phyloP scores from a whole-genome alignment of 202 grass and related monocot genomes.

The Hordeum pubiflorum region DNA sequence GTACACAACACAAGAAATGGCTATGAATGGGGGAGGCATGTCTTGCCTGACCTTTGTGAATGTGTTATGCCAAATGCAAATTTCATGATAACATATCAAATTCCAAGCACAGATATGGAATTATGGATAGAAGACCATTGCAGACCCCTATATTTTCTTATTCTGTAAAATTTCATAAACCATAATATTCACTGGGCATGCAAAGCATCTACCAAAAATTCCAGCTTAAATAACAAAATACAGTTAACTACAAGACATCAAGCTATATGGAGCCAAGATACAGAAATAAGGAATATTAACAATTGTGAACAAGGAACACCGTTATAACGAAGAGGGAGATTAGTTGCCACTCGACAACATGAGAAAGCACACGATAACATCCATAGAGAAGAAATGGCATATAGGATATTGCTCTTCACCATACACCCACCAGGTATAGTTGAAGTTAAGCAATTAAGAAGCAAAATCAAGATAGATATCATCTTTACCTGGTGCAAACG shows the following conservation, averaged over 20 bases:
- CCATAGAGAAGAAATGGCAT: neutral
- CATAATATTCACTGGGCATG: neutral
- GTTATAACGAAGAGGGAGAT: neutral
- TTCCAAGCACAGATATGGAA: neutral
- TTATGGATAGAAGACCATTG: neutral
- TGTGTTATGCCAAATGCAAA: neutral
- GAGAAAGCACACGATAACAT: neutral
- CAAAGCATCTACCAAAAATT: neutral
- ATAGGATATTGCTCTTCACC: neutral
- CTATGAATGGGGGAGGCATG: neutral
- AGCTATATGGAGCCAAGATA: neutral
- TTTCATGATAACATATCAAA: constrained; percentile 7
- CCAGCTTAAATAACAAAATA: neutral
- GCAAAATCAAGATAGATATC: constrained; percentile 2
- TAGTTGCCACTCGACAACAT: constrained; percentile 6
- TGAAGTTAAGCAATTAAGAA: neutral
- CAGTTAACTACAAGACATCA: neutral
- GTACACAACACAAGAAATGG: neutral
- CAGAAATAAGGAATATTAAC: neutral
- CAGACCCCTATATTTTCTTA: neutral
- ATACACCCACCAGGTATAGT: neutral
- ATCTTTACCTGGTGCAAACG: constrained; percentile 68
- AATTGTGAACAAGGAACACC: neutral
- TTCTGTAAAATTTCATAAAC: neutral
- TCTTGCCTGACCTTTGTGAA: neutral